Evolutionary conservation across 192 early-diverging fungal genomes (phyloP).

Genomic region (Coemansia sp.): DNA sequence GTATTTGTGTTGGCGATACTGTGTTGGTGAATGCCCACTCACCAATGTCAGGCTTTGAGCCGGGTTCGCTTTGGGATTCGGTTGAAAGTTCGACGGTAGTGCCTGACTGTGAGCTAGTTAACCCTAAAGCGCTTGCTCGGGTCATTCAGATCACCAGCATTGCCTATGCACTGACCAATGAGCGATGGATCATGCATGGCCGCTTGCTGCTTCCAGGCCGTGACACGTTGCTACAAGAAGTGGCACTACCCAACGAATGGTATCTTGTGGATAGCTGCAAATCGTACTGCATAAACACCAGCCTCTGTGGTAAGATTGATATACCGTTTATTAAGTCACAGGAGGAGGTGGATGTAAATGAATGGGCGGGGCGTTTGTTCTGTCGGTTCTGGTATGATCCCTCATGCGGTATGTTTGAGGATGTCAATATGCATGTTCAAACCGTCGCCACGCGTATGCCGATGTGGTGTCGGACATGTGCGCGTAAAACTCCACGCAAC

Average conservation of each 20-base stretch:
- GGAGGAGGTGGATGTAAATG: constrained; percentile 25
- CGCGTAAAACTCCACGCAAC: constrained; percentile 3
- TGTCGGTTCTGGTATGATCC: constrained; percentile 61
- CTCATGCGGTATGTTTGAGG: constrained; percentile 55
- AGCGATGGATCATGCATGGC: constrained; percentile 53
- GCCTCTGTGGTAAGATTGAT: constrained; percentile 53
- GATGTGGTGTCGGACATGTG: constrained; percentile 38
- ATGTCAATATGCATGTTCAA: constrained; percentile 38
- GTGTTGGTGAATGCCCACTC: constrained; percentile 17
- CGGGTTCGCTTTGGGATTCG: constrained; percentile 25
- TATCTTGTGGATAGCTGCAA: constrained; percentile 58
- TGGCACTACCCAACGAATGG: constrained; percentile 56
- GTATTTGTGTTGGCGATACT: constrained; percentile 46
- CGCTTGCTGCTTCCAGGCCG: constrained; percentile 55
- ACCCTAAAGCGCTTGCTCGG: constrained; percentile 15
- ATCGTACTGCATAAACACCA: constrained; percentile 35
- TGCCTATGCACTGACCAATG: constrained; percentile 17
- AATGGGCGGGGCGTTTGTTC: constrained; percentile 38
- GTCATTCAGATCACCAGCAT: constrained; percentile 33
- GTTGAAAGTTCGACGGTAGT: neutral
- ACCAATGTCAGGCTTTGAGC: constrained; percentile 12
- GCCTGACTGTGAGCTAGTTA: neutral
- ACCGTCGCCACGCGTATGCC: constrained; percentile 6
- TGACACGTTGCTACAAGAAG: constrained; percentile 58
- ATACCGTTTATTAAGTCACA: constrained; percentile 32